Base-by-base conservation (phyloP, 768 basidiomycete genomes). In the Boletus rubescentipes region DNA sequence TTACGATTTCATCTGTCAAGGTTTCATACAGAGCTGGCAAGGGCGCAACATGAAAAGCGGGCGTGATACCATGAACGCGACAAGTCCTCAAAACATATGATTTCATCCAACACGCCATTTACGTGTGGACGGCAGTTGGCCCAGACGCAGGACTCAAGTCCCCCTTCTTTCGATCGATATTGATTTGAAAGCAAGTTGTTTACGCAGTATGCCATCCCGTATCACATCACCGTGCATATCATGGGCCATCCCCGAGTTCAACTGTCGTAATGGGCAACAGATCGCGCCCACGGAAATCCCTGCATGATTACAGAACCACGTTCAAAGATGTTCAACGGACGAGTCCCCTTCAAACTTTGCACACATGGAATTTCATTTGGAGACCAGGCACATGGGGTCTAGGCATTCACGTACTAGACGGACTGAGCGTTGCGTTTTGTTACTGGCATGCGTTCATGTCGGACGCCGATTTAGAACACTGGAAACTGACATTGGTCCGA, bases 81-180 rank as follows among this genome's bases (percentile, higher is more conserved):
- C 26, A 26, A 26, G 26, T 26, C 26, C 4, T 26, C 26, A 26
- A 26, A 26, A 53, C 30, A 36, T 32, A n/a, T 12, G 30, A 16
- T 41, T 26, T 37, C 36, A 38, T 57, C 32, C 16, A 46, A 55
- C 50, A 61, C 41, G 51, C 59, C 46, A 41, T 57, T 61, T 57
- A 49, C 49, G 60, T 61, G 52, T 51, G 41, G 44, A 49, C 60
- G 54, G 53, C 51, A 40, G 32, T 57, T 40, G 20, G 38, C 6
- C n/a, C 3, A 26, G 47, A 49, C 34, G 26, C 53, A 55, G 34
- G 40, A 32, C 41, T n/a, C n/a, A 48, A 42, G 2, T 6, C 26
- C 15, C 12, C 18, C 30, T 26, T 35, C 16, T 35, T 36, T 58
- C 41, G 36, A 41, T 48, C 40, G 21, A 49, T 15, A 26, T 42